A percentile compares a stretch with the other conserved stretches of the same genome.
phyloP scores from a whole-genome alignment of 1,284 basidiomycete species.

The Neolentinus lepideus region DNA sequence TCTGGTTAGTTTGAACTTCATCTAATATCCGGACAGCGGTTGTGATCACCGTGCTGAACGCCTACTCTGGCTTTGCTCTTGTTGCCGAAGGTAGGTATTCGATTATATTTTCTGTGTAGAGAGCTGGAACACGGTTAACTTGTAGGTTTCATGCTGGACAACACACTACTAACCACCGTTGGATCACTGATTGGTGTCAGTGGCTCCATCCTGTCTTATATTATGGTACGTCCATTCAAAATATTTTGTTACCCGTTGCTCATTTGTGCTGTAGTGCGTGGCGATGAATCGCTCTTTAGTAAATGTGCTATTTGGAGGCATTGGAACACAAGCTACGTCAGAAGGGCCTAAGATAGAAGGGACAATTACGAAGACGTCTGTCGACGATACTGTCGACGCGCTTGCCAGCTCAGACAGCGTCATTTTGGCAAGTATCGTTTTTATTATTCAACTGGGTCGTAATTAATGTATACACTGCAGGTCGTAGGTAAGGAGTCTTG shows the following conservation, averaged over 20 bases:
- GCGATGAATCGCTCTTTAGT: slow-evolving; percentile 81
- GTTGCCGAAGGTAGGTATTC: slow-evolving; percentile 66
- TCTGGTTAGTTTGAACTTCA: slow-evolving; percentile 5
- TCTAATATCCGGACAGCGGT: slow-evolving; percentile 46
- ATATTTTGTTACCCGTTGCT: slow-evolving; percentile 7
- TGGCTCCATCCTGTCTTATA: slow-evolving; percentile 85
- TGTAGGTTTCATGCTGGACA: slow-evolving; percentile 81
- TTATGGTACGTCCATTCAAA: slow-evolving; percentile 56
- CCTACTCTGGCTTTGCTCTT: slow-evolving; percentile 87
- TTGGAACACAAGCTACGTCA: slow-evolving; percentile 45
- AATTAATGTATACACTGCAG: slow-evolving; percentile 23
- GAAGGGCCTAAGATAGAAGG: slow-evolving; percentile 74
- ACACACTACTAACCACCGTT: slow-evolving; percentile 73
- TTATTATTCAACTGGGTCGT: background rate
- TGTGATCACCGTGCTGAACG: slow-evolving; percentile 82
- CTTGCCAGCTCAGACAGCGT: slow-evolving; percentile 74
- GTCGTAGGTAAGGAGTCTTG: slow-evolving; percentile 24
- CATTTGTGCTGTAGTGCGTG: slow-evolving; percentile 49
- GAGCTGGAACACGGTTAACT: background rate
- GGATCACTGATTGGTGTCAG: slow-evolving; percentile 81
- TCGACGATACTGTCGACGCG: slow-evolving; percentile 75
- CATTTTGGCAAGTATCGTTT: slow-evolving; percentile 49
- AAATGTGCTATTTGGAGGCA: slow-evolving; percentile 79
- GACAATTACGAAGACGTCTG: slow-evolving; percentile 64
- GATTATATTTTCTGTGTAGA: background rate